Conservation (phyloP, 2,329 filamentous ascomycete species). For the Leptographium radiaticola region DNA sequence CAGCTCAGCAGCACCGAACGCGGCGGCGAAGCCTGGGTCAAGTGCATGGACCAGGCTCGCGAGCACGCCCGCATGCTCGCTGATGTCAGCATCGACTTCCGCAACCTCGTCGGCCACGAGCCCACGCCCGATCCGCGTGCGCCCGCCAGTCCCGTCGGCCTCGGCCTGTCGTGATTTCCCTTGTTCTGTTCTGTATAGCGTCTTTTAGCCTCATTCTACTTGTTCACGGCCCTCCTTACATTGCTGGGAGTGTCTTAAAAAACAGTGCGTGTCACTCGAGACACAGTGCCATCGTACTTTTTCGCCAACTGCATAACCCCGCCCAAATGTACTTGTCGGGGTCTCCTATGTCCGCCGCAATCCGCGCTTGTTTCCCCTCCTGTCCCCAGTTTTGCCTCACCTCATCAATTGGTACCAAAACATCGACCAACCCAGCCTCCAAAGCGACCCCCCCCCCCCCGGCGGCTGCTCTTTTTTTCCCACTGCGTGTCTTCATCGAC, state of each 20-base stretch:
- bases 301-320: not conserved
- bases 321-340: not conserved
- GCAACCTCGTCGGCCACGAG: conserved; percentile 59
- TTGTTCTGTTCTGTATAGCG: not conserved
- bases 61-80: conserved; percentile 68
- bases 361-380: not conserved
- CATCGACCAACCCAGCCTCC: not conserved
- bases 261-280: not conserved
- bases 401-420: not conserved
- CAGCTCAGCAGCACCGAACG: conserved; percentile 79
- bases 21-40: conserved; percentile 62
- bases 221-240: too few species aligned
- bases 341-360: not conserved
- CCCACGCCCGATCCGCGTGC: conserved; percentile 15
- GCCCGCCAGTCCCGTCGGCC: conserved; percentile 23
- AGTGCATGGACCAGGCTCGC: conserved; percentile 71
- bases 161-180: conserved; percentile 23
- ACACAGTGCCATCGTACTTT: not conserved
- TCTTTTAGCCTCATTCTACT: not conserved
- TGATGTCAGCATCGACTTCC: conserved; percentile 84
- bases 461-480: not conserved
- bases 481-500: too few species aligned
- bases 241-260: not conserved
- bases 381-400: not conserved
- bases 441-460: too few species aligned